phyloP scores from a whole-genome alignment of 2,329 filamentous ascomycete species.

The Canariomyces notabilis region DNA sequence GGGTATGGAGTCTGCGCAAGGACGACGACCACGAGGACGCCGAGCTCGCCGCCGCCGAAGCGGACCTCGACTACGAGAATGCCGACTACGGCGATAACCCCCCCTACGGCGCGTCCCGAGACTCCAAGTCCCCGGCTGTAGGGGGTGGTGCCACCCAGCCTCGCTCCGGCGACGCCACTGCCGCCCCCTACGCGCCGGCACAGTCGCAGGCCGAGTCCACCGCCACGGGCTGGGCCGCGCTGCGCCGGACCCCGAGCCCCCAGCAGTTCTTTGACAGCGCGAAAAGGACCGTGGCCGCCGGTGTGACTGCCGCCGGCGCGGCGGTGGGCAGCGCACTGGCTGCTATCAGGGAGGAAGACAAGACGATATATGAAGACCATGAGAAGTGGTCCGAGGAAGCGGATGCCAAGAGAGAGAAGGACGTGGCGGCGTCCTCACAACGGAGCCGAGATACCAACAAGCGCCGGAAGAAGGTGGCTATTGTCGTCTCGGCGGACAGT shows the following conservation, averaged over 20 bases:
- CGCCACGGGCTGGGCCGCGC: conserved; percentile 61
- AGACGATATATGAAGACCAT: conserved; percentile 75
- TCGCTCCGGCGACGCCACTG: conserved; percentile 34
- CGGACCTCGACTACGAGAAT: conserved; percentile 47
- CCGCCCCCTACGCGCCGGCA: conserved; percentile 39
- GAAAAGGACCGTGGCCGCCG: conserved; percentile 73
- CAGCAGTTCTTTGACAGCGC: conserved; percentile 84
- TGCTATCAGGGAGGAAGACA: conserved; percentile 79
- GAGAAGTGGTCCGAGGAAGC: conserved; percentile 91
- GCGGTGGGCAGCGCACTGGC: conserved; percentile 77
- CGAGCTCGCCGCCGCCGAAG: conserved; percentile 48
- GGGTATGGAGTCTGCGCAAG: conserved; percentile 87
- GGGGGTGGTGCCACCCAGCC: conserved; percentile 37
- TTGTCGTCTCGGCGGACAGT: conserved; percentile 79
- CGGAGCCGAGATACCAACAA: conserved; percentile 36
- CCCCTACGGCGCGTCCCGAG: conserved; percentile 41
- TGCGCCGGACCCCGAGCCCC: conserved; percentile 77
- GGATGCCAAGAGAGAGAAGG: conserved; percentile 55
- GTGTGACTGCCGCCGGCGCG: conserved; percentile 76
- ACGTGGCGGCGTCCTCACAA: conserved; percentile 27
- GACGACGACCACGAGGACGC: conserved; percentile 58
- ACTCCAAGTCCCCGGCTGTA: conserved; percentile 35
- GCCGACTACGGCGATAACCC: conserved; percentile 47
- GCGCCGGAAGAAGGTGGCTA: conserved; percentile 72
- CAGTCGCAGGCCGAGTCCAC: conserved; percentile 27